These are phyloP conservation scores for Sporothrix humicola DNA, from an alignment of 2,329 filamentous ascomycete species.

Conservation along the genomic window DNA sequence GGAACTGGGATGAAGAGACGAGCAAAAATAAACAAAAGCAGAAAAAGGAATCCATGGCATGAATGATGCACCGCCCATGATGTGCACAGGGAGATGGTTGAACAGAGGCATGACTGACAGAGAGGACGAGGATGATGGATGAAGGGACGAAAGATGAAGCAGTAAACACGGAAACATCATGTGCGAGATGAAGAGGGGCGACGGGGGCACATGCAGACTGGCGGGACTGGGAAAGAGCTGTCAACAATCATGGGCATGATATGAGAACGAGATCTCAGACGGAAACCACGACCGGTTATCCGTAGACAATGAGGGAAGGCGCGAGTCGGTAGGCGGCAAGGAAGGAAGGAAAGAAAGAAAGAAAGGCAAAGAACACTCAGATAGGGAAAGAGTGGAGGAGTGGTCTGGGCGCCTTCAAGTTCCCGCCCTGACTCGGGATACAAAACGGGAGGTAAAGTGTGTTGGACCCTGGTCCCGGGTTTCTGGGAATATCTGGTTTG, in stretches of 20 bases:
- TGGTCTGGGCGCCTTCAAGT: background rate
- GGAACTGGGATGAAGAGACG: background rate
- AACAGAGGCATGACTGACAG: background rate
- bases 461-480: conserved; percentile 18
- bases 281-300: conserved; percentile 17
- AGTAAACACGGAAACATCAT: background rate
- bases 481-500: conserved; percentile 10
- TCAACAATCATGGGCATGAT: background rate
- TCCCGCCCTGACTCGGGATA: background rate
- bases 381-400: background rate
- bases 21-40: background rate
- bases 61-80: conserved; percentile 18
- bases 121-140: background rate
- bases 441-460: background rate
- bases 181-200: conserved; percentile 15
- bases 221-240: background rate
- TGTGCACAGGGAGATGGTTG: conserved; percentile 14
- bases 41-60: background rate
- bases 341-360: background rate
- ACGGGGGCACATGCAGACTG: background rate
- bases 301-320: conserved; percentile 6
- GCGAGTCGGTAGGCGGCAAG: background rate
- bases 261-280: background rate
- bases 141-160: background rate
- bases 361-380: background rate